These are phyloP conservation scores for Bocquillonia castaneifolia DNA, from an alignment of 441 rosid genomes.

Conservation along the genomic window DNA sequence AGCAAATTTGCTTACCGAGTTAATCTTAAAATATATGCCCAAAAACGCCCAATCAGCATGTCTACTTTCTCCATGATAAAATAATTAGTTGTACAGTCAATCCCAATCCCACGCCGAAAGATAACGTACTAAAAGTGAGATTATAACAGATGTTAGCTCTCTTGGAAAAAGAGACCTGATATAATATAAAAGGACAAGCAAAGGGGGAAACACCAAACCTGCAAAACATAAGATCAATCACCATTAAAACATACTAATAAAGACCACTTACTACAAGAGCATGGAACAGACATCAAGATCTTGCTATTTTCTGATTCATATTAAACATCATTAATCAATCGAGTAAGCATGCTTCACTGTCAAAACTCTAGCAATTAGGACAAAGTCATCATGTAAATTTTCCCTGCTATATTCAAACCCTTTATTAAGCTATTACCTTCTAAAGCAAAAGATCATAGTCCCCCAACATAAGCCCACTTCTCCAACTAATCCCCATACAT, in stretches of 20 bases:
- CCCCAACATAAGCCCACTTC: too few species aligned
- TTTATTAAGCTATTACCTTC: background rate
- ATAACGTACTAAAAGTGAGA: conserved; percentile 54
- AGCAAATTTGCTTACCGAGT: conserved; percentile 48
- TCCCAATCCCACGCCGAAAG: conserved; percentile 93
- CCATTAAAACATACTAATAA: background rate
- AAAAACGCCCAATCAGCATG: conserved; percentile 68
- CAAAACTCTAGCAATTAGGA: background rate
- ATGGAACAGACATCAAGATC: background rate
- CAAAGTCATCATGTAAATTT: background rate
- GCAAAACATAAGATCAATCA: background rate
- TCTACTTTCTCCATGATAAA: conserved; percentile 90
- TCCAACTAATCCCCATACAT: background rate
- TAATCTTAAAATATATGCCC: conserved; percentile 58
- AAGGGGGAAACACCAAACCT: background rate
- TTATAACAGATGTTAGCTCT: conserved; percentile 17
- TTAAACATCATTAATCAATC: background rate
- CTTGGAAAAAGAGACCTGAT: background rate
- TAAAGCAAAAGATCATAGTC: background rate
- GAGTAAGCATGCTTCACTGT: background rate
- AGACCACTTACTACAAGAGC: background rate
- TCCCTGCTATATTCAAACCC: background rate
- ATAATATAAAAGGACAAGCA: background rate
- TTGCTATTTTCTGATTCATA: background rate
- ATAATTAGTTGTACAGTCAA: conserved; percentile 72